These are phyloP conservation scores for Solanum ahanhuiri DNA, from an alignment of 257 asterid genomes.

Conservation along the genomic window DNA sequence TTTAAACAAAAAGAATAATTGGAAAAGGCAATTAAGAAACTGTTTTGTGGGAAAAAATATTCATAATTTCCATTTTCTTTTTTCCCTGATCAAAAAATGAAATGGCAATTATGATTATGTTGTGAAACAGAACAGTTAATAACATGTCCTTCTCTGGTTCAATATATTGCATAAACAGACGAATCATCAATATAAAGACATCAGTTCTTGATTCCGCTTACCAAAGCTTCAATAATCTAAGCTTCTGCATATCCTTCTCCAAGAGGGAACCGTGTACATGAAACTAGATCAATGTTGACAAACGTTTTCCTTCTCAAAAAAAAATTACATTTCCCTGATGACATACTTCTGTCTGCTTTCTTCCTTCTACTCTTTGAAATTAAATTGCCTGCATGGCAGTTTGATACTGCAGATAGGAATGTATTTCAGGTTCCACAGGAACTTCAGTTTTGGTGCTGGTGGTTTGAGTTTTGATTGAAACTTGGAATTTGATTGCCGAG, in stretches of 20 bases:
- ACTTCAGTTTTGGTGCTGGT: neutral
- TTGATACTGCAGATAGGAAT: neutral
- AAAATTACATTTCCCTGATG: neutral
- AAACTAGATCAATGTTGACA: neutral
- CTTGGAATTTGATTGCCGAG: neutral
- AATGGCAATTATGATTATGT: neutral
- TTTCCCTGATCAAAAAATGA: neutral
- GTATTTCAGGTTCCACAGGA: neutral
- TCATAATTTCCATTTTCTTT: neutral
- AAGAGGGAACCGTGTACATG: neutral
- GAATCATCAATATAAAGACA: neutral
- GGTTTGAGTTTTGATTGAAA: neutral
- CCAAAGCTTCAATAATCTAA: neutral
- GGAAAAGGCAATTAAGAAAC: neutral
- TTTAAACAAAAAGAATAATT: neutral
- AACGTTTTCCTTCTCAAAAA: neutral
- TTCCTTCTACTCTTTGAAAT: neutral
- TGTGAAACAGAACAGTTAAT: neutral
- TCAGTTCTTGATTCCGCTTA: neutral
- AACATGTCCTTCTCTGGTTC: neutral
- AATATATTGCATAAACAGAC: neutral
- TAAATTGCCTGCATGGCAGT: neutral
- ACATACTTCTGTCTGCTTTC: neutral
- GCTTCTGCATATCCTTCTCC: neutral
- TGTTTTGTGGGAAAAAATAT: neutral